Evolutionary conservation across 805 yeast genomes (phyloP).

Genomic region (Jamesozyma piceae): DNA sequence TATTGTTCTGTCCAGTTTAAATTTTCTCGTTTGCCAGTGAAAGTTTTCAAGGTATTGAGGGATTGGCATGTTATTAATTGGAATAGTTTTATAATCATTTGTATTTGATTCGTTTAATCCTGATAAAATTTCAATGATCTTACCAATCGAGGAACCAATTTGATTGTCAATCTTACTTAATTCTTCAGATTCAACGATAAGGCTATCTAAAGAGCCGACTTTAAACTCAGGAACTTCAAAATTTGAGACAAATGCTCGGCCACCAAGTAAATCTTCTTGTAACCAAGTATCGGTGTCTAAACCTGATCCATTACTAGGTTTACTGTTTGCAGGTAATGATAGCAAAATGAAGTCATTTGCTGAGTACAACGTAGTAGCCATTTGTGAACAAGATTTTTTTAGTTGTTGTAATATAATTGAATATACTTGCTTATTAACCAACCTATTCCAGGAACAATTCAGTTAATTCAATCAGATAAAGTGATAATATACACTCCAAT

Average conservation of each 20-base stretch:
- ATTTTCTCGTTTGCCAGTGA: constrained; percentile 82
- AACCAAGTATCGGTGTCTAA: constrained; percentile 41
- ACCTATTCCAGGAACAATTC: too few species aligned
- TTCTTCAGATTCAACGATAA: constrained; percentile 87
- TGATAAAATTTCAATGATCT: constrained; percentile 65
- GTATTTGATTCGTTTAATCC: constrained; percentile 37
- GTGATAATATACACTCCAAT: too few species aligned
- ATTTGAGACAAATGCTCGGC: constrained; percentile 46
- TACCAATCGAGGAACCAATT: constrained; percentile 55
- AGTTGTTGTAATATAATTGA: too few species aligned
- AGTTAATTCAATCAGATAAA: too few species aligned
- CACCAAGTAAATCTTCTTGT: constrained; percentile 45
- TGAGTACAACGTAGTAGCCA: constrained; percentile 26
- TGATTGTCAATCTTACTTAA: constrained; percentile 74
- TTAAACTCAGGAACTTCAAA: constrained; percentile 75
- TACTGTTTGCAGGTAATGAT: constrained; percentile 45
- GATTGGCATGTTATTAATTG: constrained; percentile 40
- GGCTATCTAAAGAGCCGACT: constrained; percentile 87
- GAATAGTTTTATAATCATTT: constrained; percentile 42
- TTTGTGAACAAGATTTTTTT: too few species aligned
- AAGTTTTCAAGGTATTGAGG: constrained; percentile 63
- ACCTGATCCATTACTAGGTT: constrained; percentile 42
- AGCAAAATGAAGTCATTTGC: constrained; percentile 38
- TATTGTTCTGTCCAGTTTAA: constrained; percentile 74
- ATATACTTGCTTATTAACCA: too few species aligned